Percentiles rank a stretch among this genome's conserved stretches.
Conservation (phyloP, 164 flowering plant genomes). For the Vitis rupestris region DNA sequence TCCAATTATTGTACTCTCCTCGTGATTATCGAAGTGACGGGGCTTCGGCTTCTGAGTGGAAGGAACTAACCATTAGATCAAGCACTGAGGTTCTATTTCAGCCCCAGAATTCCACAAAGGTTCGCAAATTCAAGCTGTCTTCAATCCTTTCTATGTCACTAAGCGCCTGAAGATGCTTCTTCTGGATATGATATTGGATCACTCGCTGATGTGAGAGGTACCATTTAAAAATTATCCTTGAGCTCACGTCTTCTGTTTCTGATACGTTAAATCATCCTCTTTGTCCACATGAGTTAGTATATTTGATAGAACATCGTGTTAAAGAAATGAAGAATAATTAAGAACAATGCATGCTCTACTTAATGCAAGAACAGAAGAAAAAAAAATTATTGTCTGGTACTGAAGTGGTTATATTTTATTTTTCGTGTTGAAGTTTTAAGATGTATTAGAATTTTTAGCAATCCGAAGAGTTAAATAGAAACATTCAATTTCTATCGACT, state of each 20-base stretch:
- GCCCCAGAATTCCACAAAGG: slow-evolving; percentile 52
- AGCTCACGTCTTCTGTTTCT: background rate
- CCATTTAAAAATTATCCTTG: background rate
- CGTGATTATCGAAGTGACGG: slow-evolving; percentile 82
- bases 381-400: no score
- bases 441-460: no score
- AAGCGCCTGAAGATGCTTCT: slow-evolving; percentile 52
- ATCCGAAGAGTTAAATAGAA: no score
- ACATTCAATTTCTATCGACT: no score
- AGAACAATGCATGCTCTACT: no score
- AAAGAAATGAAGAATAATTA: no score
- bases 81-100: slow-evolving; percentile 79
- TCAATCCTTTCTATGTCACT: slow-evolving; percentile 60
- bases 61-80: slow-evolving; percentile 68
- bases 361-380: no score
- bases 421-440: no score
- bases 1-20: slow-evolving; percentile 65
- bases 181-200: background rate
- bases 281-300: no score
- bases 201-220: background rate
- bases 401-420: no score
- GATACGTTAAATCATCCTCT: no score
- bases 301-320: no score
- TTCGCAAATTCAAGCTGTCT: slow-evolving; percentile 70
- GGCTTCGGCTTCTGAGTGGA: slow-evolving; percentile 76